phyloP scores from a whole-genome alignment of 768 basidiomycete genomes.

The Lentinula detonsa region DNA sequence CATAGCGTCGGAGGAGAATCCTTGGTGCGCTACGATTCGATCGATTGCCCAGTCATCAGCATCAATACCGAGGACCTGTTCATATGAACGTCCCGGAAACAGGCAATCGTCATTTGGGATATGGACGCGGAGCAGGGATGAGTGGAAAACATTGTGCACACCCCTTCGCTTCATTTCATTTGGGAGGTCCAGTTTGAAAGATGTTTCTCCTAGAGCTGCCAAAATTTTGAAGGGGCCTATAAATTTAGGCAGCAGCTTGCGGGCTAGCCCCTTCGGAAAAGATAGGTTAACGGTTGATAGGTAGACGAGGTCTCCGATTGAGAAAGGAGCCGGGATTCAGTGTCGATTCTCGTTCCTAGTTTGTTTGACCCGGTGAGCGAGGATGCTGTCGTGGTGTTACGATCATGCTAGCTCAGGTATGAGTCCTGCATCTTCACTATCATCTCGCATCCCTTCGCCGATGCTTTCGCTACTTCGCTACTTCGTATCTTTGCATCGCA shows the following conservation, averaged over 20 bases:
- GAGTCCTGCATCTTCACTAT: no score
- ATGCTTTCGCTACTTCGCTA: no score
- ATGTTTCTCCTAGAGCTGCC: conserved; percentile 3
- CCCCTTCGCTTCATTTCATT: conserved; percentile 13
- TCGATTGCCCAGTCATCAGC: conserved; percentile 17
- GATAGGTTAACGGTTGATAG: conserved; percentile 25
- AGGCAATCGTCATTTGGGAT: neutral
- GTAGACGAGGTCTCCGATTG: conserved; percentile 21
- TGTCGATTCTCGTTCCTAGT: no score
- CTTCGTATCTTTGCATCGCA: no score
- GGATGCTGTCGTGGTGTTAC: no score
- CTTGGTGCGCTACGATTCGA: conserved; percentile 12
- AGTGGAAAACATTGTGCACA: conserved; percentile 24
- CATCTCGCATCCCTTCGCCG: no score
- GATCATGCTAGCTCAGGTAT: no score
- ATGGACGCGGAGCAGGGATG: conserved; percentile 16
- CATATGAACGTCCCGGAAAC: no score
- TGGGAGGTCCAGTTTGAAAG: conserved; percentile 21
- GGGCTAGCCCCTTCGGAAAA: conserved; percentile 22
- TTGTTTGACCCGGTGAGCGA: no score
- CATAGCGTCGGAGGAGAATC: neutral
- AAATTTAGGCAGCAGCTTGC: conserved; percentile 26
- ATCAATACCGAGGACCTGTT: no score
- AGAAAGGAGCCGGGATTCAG: no score
- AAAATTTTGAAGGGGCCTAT: conserved; percentile 26